Conservation (phyloP, 2,329 filamentous ascomycete genomes). For the Nemania sp. region DNA sequence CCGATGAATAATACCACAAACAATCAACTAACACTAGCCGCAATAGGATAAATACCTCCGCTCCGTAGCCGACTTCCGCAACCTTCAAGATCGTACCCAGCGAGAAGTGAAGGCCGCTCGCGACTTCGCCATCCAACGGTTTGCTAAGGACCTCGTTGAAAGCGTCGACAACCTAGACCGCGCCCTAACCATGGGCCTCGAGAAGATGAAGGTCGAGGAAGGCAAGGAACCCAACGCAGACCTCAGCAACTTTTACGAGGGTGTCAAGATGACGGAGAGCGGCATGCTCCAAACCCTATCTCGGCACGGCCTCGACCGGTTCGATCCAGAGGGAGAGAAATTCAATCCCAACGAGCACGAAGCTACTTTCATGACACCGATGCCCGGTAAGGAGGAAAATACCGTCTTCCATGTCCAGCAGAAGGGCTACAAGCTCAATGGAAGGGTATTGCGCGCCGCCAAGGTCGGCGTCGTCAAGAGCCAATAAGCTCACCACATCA, state of each 20-base stretch:
- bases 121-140: slow-evolving; percentile 95
- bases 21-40: slow-evolving; percentile 5
- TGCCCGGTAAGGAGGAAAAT: slow-evolving; percentile 88
- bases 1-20: slow-evolving; percentile 20
- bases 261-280: slow-evolving; percentile 93
- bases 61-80: slow-evolving; percentile 95
- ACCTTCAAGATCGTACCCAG: slow-evolving; percentile 93
- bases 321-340: slow-evolving; percentile 84
- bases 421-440: slow-evolving; percentile 96
- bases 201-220: slow-evolving; percentile 70
- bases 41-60: slow-evolving; percentile 92
- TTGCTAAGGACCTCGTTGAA: slow-evolving; percentile 94
- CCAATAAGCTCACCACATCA: slow-evolving; percentile 39
- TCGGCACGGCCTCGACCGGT: slow-evolving; percentile 93
- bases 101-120: slow-evolving; percentile 89
- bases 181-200: slow-evolving; percentile 82
- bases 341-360: slow-evolving; percentile 98
- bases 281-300: slow-evolving; percentile 89
- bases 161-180: slow-evolving; percentile 97
- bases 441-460: slow-evolving; percentile 86
- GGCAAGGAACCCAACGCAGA: slow-evolving; percentile 66
- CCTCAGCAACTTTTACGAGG: slow-evolving; percentile 83
- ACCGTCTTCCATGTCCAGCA: slow-evolving; percentile 92
- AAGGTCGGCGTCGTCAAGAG: slow-evolving; percentile 98
- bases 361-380: slow-evolving; percentile 92